Evolutionary conservation across 164 flowering plant species (phyloP).

Genomic region (Euptelea pleiosperma): DNA sequence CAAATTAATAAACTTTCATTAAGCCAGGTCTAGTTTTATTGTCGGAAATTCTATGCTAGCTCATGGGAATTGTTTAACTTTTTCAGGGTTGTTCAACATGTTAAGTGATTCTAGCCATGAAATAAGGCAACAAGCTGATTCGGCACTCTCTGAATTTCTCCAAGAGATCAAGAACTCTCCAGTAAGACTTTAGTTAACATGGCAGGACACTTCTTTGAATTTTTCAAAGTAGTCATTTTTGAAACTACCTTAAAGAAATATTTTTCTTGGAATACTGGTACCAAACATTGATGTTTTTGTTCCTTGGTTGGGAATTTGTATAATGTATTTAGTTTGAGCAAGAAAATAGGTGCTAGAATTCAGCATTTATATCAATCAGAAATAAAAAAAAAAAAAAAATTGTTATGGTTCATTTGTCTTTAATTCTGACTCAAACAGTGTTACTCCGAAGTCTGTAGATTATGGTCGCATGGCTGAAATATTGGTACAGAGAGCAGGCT

Average conservation of each 20-base stretch:
- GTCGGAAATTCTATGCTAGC: background rate
- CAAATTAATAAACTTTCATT: background rate
- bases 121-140: conserved; percentile 97
- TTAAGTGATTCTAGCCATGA: conserved; percentile 95
- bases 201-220: background rate
- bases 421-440: conserved; percentile 55
- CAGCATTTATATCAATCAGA: background rate
- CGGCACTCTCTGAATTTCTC: conserved; percentile 96
- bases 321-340: background rate
- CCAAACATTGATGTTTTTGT: background rate
- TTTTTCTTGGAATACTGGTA: no score
- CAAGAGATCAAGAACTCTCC: conserved; percentile 97
- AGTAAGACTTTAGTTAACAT: conserved; percentile 45
- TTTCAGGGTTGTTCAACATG: conserved; percentile 93
- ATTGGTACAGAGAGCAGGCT: conserved; percentile 87
- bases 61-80: background rate
- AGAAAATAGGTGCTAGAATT: background rate
- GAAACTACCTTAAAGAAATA: no score
- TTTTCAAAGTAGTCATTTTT: no score
- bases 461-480: conserved; percentile 99
- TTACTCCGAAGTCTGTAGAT: conserved; percentile 96
- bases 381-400: no score
- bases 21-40: background rate
- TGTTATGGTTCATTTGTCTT: conserved; percentile 22
- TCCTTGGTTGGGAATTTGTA: background rate